Conservation (phyloP, 1,139 yeast genomes). For the Pichia sp. region DNA sequence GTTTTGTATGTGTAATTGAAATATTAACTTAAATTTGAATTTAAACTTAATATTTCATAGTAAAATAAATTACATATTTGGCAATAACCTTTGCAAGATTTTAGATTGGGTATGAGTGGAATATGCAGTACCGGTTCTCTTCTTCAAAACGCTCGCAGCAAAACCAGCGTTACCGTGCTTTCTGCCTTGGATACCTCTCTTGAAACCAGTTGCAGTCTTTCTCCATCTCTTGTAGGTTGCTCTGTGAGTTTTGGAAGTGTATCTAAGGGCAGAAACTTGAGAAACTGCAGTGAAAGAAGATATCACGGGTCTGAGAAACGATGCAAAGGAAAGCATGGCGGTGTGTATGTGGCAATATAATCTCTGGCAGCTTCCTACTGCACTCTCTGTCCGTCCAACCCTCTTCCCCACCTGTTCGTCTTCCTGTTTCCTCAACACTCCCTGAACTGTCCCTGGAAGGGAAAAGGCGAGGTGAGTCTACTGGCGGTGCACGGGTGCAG, state of each 20-base stretch:
- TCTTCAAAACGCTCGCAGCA: slow-evolving; percentile 57
- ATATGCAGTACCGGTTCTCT: slow-evolving; percentile 55
- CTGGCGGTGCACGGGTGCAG: too few relatives aligned
- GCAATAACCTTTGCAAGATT: slow-evolving; percentile 45
- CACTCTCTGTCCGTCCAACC: too few relatives aligned
- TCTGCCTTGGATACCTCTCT: slow-evolving; percentile 73
- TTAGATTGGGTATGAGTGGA: slow-evolving; percentile 54
- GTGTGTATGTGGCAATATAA: too few relatives aligned
- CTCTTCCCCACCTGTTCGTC: too few relatives aligned
- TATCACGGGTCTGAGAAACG: slow-evolving; percentile 6
- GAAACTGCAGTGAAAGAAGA: slow-evolving; percentile 2
- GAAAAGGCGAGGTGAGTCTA: too few relatives aligned
- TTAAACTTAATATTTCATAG: background rate
- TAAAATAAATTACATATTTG: slow-evolving; percentile 25
- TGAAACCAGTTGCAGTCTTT: slow-evolving; percentile 50
- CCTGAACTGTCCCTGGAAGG: too few relatives aligned
- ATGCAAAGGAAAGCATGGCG: slow-evolving; percentile 1
- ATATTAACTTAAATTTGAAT: too few relatives aligned
- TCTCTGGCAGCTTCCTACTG: too few relatives aligned
- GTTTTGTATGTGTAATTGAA: too few relatives aligned
- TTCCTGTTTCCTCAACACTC: too few relatives aligned
- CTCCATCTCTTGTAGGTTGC: slow-evolving; percentile 83
- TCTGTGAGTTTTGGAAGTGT: slow-evolving; percentile 55
- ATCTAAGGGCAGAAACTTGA: slow-evolving; percentile 31
- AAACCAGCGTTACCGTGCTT: slow-evolving; percentile 93